A percentile compares a stretch with the other conserved stretches of the same genome.
phyloP scores from a whole-genome alignment of 768 basidiomycete genomes.

The Austroboletus festivus region DNA sequence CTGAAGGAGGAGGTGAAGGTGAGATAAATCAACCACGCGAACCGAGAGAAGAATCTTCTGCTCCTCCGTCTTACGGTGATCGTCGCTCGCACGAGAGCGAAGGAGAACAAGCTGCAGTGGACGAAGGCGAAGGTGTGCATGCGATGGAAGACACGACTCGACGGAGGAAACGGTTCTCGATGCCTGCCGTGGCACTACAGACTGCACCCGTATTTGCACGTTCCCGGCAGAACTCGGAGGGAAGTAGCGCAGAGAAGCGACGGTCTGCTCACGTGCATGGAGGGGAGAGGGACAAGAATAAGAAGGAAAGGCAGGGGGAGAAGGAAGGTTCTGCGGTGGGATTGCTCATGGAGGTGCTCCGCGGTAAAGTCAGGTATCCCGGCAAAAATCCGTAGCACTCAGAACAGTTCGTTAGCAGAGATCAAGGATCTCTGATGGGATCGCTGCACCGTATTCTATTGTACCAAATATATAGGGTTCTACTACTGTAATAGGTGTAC shows the following conservation, averaged over 20 bases:
- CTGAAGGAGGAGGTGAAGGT: background rate
- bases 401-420: background rate
- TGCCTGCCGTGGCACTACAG: constrained; percentile 75
- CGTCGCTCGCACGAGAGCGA: constrained; percentile 6
- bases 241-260: constrained; percentile 26
- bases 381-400: constrained; percentile 15
- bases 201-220: constrained; percentile 67
- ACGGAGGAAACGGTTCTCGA: constrained; percentile 66
- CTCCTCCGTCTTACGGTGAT: background rate
- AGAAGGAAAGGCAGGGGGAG: constrained; percentile 19
- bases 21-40: constrained; percentile 3
- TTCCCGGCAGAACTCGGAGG: constrained; percentile 30
- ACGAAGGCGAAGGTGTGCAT: constrained; percentile 7
- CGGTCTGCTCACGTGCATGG: constrained; percentile 63
- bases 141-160: constrained; percentile 60
- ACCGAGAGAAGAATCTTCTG: background rate
- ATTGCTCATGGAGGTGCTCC: constrained; percentile 30
- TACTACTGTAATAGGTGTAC: no score
- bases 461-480: background rate
- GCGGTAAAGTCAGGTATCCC: constrained; percentile 24
- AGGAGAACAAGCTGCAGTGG: background rate
- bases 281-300: constrained; percentile 24
- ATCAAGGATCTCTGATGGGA: no score
- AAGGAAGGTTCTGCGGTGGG: constrained; percentile 29
- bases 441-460: background rate